Evolutionary conservation across 306 rosid species (phyloP).

Genomic region (Dalbergia oliveri): DNA sequence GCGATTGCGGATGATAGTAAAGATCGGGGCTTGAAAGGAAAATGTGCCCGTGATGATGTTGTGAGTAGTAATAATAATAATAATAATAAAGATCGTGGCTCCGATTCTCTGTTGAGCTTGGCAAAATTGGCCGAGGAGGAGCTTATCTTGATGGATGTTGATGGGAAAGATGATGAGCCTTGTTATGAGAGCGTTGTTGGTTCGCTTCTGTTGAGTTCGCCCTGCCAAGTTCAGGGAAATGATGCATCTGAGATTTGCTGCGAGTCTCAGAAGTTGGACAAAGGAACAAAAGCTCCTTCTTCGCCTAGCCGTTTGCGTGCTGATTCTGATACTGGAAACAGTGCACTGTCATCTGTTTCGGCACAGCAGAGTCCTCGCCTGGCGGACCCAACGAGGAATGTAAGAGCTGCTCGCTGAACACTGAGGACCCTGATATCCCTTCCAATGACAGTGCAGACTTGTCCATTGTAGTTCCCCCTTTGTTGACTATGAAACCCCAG

Average conservation of each 20-base stretch:
- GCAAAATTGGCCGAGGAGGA: conserved; percentile 44
- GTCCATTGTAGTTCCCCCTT: conserved; percentile 27
- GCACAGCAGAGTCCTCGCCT: conserved; percentile 34
- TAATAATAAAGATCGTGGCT: no score
- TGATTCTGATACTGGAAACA: conserved; percentile 51
- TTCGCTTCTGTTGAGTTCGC: conserved; percentile 57
- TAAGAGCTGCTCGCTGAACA: conserved; percentile 61
- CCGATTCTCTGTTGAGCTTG: conserved; percentile 54
- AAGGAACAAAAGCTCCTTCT: conserved; percentile 39
- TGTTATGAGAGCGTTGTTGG: conserved; percentile 50
- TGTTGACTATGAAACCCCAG: conserved; percentile 35
- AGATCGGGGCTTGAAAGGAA: conserved; percentile 48
- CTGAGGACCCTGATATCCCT: conserved; percentile 76
- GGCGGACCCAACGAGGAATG: conserved; percentile 42
- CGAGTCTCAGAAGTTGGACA: conserved; percentile 48
- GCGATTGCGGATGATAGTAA: conserved; percentile 47
- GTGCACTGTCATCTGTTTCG: conserved; percentile 39
- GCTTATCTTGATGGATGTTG: conserved; percentile 49
- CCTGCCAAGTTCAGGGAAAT: conserved; percentile 53
- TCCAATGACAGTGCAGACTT: conserved; percentile 47
- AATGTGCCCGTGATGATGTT: conserved; percentile 30
- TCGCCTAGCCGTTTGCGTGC: conserved; percentile 38
- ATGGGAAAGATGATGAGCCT: conserved; percentile 57
- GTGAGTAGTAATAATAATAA: conserved; percentile 2
- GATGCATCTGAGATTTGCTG: conserved; percentile 37